phyloP scores from a whole-genome alignment of 2,329 filamentous ascomycete genomes.

The Aspergillus clavatus region DNA sequence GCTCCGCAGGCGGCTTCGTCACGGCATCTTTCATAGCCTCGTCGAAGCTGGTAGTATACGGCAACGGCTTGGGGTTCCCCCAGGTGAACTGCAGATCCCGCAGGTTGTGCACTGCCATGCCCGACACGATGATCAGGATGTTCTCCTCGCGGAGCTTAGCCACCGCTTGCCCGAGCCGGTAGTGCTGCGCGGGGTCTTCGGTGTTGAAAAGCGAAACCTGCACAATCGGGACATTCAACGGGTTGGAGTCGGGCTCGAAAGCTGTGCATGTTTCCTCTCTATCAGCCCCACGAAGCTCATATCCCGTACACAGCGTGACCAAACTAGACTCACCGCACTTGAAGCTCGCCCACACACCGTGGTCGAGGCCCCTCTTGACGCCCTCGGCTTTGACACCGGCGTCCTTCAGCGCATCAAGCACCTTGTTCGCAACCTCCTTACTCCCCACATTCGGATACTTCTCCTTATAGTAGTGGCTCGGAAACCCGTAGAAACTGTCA shows the following conservation, averaged over 20 bases:
- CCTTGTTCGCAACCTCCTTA: constrained; percentile 53
- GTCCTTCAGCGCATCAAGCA: constrained; percentile 52
- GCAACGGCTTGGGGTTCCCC: constrained; percentile 45
- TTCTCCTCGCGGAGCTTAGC: constrained; percentile 61
- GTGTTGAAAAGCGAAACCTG: constrained; percentile 65
- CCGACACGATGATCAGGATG: constrained; percentile 64
- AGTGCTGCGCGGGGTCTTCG: constrained; percentile 63
- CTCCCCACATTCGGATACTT: constrained; percentile 62
- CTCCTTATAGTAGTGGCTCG: constrained; percentile 62
- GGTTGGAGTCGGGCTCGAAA: constrained; percentile 59
- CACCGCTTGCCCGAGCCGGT: constrained; percentile 62
- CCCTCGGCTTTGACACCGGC: constrained; percentile 58
- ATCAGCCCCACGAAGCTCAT: too few species aligned
- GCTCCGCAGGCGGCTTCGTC: constrained; percentile 41
- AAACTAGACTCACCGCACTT: constrained; percentile 48
- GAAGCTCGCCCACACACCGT: constrained; percentile 71
- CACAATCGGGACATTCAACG: constrained; percentile 62
- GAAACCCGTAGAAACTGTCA: constrained; percentile 64
- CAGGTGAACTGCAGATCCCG: constrained; percentile 50
- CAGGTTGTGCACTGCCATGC: constrained; percentile 71
- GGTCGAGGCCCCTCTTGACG: constrained; percentile 63
- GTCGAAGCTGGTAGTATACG: constrained; percentile 61
- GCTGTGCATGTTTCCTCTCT: too few species aligned
- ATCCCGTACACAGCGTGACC: too few species aligned
- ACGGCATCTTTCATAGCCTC: constrained; percentile 63